Base-by-base conservation (phyloP, 345 rosid genomes). In the Rhodomyrtus tomentosa region DNA sequence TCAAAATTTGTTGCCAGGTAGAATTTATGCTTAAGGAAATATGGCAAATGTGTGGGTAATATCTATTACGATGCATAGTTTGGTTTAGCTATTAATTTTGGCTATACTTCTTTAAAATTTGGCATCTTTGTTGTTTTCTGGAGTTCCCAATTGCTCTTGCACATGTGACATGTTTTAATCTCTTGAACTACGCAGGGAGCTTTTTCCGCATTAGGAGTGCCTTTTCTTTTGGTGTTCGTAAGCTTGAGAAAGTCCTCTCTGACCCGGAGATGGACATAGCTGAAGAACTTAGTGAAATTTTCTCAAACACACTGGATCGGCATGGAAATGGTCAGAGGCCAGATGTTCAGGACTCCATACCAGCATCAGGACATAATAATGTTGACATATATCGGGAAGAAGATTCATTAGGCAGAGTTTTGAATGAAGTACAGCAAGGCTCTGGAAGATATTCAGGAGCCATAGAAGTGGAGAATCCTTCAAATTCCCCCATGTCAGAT, bases 161-260 rank as follows among this genome's bases (percentile, higher is more conserved):
- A 36, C 24, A 40, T 25, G 80, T 83, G 29, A 72, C 55, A 36
- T 9, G 18, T 49, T 83, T 80, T 21, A 81, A 50, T 22, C 73
- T 51, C 81, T 90, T 58, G 50, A 53, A 55, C 76, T 82, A 53
- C 82, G 18, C 89, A 96, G 98, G 97, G 50, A 96, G 94, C 88
- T 95, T 92, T 73, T 93, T 88, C 85, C 93, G 99, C 20, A 95
- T 96, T 86, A 90, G 94, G 89, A 93, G 95, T 89, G 99, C 99
- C 74, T 96, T 96, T 89, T 93, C 90, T 80, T 93, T 93, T 90
- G 98, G 99, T 80, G 97, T 95, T 80, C 95, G 93, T 56, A 96
- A 95, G 87, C 98, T 96, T 85, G 95, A 93, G 45, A 86, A 40
- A 56, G 91, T 96, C 81, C 87, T 95, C 82, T 92, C 89, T 83